These are phyloP conservation scores for Raffaelea arxii DNA, from an alignment of 2,329 filamentous ascomycete genomes.

Conservation along the genomic window DNA sequence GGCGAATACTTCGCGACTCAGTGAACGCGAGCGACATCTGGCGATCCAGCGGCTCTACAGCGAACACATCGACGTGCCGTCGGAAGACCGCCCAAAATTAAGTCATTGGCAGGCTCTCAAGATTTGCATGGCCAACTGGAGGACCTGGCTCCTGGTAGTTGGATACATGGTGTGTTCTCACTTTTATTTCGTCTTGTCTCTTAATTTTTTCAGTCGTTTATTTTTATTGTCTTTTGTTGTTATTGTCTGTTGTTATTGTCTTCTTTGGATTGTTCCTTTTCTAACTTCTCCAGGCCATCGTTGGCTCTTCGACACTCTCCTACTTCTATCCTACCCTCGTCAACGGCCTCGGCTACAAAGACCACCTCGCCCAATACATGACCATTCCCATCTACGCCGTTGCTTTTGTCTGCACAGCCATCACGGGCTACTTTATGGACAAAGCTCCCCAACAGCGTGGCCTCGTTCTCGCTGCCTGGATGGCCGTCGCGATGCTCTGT, in stretches of 20 bases:
- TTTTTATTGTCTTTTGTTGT: background rate
- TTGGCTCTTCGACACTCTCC: slow-evolving; percentile 15
- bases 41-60: slow-evolving; percentile 34
- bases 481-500: slow-evolving; percentile 96
- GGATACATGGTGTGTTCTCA: slow-evolving; percentile 25
- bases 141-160: slow-evolving; percentile 28
- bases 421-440: slow-evolving; percentile 79
- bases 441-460: slow-evolving; percentile 81
- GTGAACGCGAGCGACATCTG: slow-evolving; percentile 46
- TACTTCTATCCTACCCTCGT: slow-evolving; percentile 5
- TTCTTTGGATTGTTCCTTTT: background rate
- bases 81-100: slow-evolving; percentile 40
- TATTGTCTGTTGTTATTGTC: background rate
- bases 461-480: slow-evolving; percentile 80
- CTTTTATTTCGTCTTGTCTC: background rate
- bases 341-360: slow-evolving; percentile 13
- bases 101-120: slow-evolving; percentile 15
- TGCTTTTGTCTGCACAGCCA: slow-evolving; percentile 16
- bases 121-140: slow-evolving; percentile 26
- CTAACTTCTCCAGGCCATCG: slow-evolving; percentile 17
- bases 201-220: background rate
- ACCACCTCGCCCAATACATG: slow-evolving; percentile 15
- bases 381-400: slow-evolving; percentile 1
- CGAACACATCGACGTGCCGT: background rate
- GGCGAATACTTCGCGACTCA: slow-evolving; percentile 48